These are phyloP conservation scores for Phellopilus nigrolimitatus DNA, from an alignment of 1,284 basidiomycete genomes.

Conservation along the genomic window DNA sequence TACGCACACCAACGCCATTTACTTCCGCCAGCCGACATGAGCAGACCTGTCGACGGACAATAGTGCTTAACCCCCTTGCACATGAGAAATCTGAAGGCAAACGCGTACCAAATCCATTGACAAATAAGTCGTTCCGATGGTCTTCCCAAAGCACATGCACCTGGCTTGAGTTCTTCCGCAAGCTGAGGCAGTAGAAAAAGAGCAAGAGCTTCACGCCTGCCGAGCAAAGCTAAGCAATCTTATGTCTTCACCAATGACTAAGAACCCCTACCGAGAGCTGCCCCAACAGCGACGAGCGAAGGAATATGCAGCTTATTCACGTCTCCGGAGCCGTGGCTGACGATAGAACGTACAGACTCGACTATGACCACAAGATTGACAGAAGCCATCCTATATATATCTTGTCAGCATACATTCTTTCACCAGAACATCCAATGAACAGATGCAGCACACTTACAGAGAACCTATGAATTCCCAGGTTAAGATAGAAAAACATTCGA, in stretches of 20 bases:
- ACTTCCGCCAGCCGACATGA: slow-evolving; percentile 88
- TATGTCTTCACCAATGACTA: not conserved
- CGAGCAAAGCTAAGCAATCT: not conserved
- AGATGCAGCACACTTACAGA: slow-evolving; percentile 59
- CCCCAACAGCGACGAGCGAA: slow-evolving; percentile 77
- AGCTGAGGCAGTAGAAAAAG: slow-evolving; percentile 82
- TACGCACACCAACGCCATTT: slow-evolving; percentile 79
- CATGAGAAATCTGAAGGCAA: slow-evolving; percentile 7
- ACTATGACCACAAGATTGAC: slow-evolving; percentile 86
- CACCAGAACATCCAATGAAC: too few species aligned
- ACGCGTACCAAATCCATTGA: slow-evolving; percentile 67
- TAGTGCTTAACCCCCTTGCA: not conserved
- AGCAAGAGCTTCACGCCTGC: slow-evolving; percentile 79
- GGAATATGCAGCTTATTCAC: slow-evolving; percentile 75
- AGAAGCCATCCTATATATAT: slow-evolving; percentile 55
- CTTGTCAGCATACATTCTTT: not conserved
- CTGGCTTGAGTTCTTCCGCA: slow-evolving; percentile 81
- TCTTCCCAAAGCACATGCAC: slow-evolving; percentile 95
- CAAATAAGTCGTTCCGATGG: slow-evolving; percentile 86
- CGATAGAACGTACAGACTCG: slow-evolving; percentile 71
- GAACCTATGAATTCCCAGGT: slow-evolving; percentile 38
- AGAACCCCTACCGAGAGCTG: slow-evolving; percentile 63
- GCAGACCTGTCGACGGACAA: slow-evolving; percentile 53
- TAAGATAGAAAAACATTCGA: slow-evolving; percentile 13
- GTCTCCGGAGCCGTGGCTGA: slow-evolving; percentile 50